These are phyloP conservation scores for Gracilariopsis chorda DNA, from an alignment of 23 red algal species.

Conservation along the genomic window DNA sequence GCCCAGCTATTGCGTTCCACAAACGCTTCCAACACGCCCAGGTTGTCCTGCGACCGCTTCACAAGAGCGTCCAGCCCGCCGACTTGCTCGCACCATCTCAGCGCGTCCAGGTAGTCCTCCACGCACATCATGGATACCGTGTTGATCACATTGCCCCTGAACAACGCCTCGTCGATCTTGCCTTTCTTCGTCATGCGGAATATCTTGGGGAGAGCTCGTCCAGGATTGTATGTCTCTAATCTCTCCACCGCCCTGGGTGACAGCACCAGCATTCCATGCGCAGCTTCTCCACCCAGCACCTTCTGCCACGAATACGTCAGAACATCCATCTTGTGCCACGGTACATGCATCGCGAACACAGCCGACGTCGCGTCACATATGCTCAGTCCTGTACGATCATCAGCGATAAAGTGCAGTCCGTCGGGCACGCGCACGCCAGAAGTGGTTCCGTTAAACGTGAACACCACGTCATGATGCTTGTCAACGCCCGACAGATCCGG, in stretches of 20 bases:
- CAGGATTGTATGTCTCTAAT: slow-evolving; percentile 81
- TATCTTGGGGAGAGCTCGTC: slow-evolving; percentile 88
- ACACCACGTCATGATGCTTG: slow-evolving; percentile 87
- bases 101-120: slow-evolving; percentile 97
- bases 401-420: slow-evolving; percentile 74
- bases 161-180: slow-evolving; percentile 87
- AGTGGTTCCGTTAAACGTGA: slow-evolving; percentile 98
- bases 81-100: slow-evolving; percentile 77
- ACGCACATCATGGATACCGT: slow-evolving; percentile 98
- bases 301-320: slow-evolving; percentile 99
- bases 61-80: slow-evolving; percentile 84
- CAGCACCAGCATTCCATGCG: slow-evolving; percentile 93
- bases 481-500: slow-evolving; percentile 71
- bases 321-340: slow-evolving; percentile 97
- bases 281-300: slow-evolving; percentile 96
- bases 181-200: slow-evolving; percentile 97
- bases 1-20: slow-evolving; percentile 81
- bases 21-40: slow-evolving; percentile 77
- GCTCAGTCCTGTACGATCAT: slow-evolving; percentile 75
- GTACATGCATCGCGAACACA: slow-evolving; percentile 94
- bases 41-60: slow-evolving; percentile 61
- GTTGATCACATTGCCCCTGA: slow-evolving; percentile 97
- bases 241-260: slow-evolving; percentile 85
- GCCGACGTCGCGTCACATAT: slow-evolving; percentile 96
- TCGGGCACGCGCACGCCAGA: slow-evolving; percentile 78